Percentiles rank a stretch among this genome's conserved stretches.
These are phyloP conservation scores for Chlamydomonas incerta DNA, from an alignment of 139 green algal species.

Conservation along the genomic window DNA sequence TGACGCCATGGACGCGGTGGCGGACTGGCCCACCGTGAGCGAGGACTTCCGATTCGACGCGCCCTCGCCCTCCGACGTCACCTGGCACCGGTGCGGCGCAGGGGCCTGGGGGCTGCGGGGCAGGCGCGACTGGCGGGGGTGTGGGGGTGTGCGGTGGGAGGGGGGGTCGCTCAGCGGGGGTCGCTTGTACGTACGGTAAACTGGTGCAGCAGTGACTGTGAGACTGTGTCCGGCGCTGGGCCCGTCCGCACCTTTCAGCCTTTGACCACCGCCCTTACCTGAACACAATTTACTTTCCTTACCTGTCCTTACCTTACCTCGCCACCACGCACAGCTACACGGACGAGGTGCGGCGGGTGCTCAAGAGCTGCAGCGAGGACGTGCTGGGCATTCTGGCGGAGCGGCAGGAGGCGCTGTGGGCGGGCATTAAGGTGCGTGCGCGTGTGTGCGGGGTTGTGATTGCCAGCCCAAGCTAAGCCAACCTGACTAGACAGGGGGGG, in stretches of 20 bases:
- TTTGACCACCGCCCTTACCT: no score
- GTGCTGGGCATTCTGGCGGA: slow-evolving; percentile 58
- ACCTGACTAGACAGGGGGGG: no score
- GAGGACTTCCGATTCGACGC: slow-evolving; percentile 73
- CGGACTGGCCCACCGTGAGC: slow-evolving; percentile 63
- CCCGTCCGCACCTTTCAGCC: no score
- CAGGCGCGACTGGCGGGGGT: no score
- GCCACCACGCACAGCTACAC: slow-evolving; percentile 56
- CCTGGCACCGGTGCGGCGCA: slow-evolving; percentile 61
- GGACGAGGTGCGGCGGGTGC: slow-evolving; percentile 62
- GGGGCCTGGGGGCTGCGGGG: no score
- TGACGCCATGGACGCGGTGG: slow-evolving; percentile 66
- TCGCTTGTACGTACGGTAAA: no score
- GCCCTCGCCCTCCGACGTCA: slow-evolving; percentile 60
- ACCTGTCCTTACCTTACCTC: neutral
- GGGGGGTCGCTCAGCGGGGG: no score
- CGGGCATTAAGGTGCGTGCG: slow-evolving; percentile 19
- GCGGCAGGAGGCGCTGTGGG: slow-evolving; percentile 41
- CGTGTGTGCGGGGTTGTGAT: neutral
- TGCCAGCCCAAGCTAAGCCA: no score
- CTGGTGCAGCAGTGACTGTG: no score
- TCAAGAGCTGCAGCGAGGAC: slow-evolving; percentile 63
- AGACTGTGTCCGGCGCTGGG: no score
- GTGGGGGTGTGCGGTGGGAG: no score
- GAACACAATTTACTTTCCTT: no score